Conservation (phyloP, 2,329 filamentous ascomycete species). For the Mycosphaerella sp. region DNA sequence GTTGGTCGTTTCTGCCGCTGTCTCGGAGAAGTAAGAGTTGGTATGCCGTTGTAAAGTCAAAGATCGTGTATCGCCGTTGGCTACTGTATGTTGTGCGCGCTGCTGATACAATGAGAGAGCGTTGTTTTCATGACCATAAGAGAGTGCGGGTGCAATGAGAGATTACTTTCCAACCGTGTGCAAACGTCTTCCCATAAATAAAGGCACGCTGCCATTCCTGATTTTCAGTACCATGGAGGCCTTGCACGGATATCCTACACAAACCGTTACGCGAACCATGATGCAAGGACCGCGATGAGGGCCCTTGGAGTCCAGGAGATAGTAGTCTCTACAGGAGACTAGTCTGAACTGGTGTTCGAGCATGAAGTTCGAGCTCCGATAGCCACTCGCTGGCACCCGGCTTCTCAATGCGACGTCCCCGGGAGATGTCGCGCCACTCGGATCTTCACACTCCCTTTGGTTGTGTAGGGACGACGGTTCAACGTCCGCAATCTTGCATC, state of each 20-base stretch:
- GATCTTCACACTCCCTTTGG: slow-evolving; percentile 6
- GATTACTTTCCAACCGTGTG: slow-evolving; percentile 5
- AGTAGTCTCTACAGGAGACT: slow-evolving; percentile 1
- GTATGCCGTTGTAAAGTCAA: slow-evolving; percentile 4
- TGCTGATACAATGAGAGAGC: neutral
- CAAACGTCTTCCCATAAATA: slow-evolving; percentile 9
- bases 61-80: neutral
- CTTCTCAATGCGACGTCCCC: slow-evolving; percentile 1
- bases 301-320: neutral
- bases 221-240: slow-evolving; percentile 7
- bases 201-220: slow-evolving; percentile 1
- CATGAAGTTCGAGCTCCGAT: neutral
- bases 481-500: slow-evolving; percentile 7
- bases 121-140: slow-evolving; percentile 1
- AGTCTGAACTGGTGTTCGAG: slow-evolving; percentile 3
- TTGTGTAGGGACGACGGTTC: slow-evolving; percentile 1
- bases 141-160: slow-evolving; percentile 6
- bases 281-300: neutral
- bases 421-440: slow-evolving; percentile 3
- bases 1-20: slow-evolving; percentile 3
- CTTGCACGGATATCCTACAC: neutral
- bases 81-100: neutral
- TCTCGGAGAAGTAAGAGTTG: neutral
- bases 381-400: slow-evolving; percentile 2
- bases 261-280: slow-evolving; percentile 7